Conservation (phyloP, 2,329 filamentous ascomycete species). For the Alternaria gansuensis region DNA sequence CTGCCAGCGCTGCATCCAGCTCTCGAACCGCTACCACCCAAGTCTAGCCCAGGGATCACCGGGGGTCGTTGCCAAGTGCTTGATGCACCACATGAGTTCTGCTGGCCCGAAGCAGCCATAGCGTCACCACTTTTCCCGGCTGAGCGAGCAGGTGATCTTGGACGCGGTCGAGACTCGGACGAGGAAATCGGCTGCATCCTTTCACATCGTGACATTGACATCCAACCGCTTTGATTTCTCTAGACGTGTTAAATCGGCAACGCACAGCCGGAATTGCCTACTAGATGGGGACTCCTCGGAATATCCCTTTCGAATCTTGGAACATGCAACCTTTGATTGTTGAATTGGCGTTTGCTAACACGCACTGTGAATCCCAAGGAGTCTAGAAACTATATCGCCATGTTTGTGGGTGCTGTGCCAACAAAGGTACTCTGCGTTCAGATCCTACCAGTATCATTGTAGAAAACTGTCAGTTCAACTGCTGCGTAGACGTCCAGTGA, state of each 20-base stretch:
- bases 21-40: conserved; percentile 18
- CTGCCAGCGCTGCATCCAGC: conserved; percentile 2
- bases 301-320: neutral
- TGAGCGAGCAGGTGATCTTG: conserved; percentile 27
- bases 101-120: conserved; percentile 20
- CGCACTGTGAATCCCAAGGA: neutral
- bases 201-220: conserved; percentile 7
- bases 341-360: neutral
- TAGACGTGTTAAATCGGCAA: conserved; percentile 4
- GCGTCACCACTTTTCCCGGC: conserved; percentile 25
- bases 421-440: neutral
- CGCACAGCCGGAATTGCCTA: neutral
- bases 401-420: neutral
- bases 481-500: neutral
- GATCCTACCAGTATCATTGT: neutral
- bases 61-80: conserved; percentile 24
- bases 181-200: neutral
- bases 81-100: conserved; percentile 30
- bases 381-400: neutral
- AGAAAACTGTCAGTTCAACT: neutral
- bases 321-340: neutral
- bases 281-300: conserved; percentile 1
- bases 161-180: conserved; percentile 30
- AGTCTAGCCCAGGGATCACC: conserved; percentile 15
- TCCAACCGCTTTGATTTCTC: neutral